These are phyloP conservation scores for Solanum megistacrolobum DNA, from an alignment of 257 asterid species.

Conservation along the genomic window DNA sequence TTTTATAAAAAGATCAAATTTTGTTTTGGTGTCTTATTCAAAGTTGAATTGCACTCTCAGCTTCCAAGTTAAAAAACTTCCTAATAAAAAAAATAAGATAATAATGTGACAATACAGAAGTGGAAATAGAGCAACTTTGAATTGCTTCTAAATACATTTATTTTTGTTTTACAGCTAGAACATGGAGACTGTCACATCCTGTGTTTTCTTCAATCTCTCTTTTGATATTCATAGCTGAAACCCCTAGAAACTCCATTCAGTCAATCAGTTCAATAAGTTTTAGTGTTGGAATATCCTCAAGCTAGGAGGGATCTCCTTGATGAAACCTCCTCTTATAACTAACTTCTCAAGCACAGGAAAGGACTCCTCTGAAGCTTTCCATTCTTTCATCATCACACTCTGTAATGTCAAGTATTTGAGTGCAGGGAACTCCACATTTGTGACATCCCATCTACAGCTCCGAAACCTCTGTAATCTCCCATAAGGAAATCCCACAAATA, in stretches of 20 bases:
- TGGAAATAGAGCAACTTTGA: no score
- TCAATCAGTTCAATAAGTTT: neutral
- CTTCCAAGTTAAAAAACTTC: no score
- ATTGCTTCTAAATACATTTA: no score
- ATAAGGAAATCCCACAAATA: fast-evolving
- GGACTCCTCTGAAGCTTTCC: neutral
- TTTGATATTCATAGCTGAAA: neutral
- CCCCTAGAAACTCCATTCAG: neutral
- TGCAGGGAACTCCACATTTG: neutral
- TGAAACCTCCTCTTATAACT: neutral
- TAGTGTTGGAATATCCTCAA: neutral
- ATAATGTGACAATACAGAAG: no score
- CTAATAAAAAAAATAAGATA: no score
- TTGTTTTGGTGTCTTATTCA: no score
- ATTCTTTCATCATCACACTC: fast-evolving
- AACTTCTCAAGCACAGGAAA: neutral
- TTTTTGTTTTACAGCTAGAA: no score
- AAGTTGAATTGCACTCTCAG: no score
- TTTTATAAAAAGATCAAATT: no score
- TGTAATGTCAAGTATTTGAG: neutral
- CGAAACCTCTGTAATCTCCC: neutral
- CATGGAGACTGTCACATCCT: neutral
- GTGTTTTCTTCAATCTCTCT: neutral
- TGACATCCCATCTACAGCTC: neutral
- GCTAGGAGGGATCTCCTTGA: neutral